A percentile compares a stretch with the other conserved stretches of the same genome.
phyloP scores from a whole-genome alignment of 2,329 filamentous ascomycete species.

The Monosporascus sp. region DNA sequence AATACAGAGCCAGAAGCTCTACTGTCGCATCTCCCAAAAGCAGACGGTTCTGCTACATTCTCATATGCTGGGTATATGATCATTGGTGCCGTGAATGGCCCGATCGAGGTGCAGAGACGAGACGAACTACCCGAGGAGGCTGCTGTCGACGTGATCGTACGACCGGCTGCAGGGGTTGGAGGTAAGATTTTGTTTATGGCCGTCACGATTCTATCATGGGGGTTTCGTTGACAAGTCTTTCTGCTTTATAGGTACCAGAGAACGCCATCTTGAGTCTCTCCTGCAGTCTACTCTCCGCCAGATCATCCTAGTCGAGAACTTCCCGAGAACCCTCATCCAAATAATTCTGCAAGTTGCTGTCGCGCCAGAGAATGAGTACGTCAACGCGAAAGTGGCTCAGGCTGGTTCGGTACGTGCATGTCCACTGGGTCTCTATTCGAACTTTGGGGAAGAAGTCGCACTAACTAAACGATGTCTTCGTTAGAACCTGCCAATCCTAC shows the following conservation, averaged over 20 bases:
- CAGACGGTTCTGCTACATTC: slow-evolving; percentile 77
- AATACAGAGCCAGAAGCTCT: slow-evolving; percentile 44
- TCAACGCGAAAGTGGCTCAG: slow-evolving; percentile 54
- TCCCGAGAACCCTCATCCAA: slow-evolving; percentile 73
- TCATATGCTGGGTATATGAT: slow-evolving; percentile 72
- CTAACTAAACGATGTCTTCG: slow-evolving; percentile 13
- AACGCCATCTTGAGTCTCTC: slow-evolving; percentile 76
- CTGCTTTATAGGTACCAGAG: slow-evolving; percentile 53
- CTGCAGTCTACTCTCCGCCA: slow-evolving; percentile 67
- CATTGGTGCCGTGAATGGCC: slow-evolving; percentile 83
- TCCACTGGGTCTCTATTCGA: background rate
- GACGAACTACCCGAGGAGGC: slow-evolving; percentile 93
- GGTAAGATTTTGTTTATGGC: slow-evolving; percentile 41
- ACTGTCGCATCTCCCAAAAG: slow-evolving; percentile 57
- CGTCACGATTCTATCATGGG: slow-evolving; percentile 5
- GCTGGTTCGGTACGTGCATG: slow-evolving; percentile 49
- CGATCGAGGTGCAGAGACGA: slow-evolving; percentile 80
- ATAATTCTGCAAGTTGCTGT: slow-evolving; percentile 72
- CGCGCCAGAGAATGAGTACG: slow-evolving; percentile 62
- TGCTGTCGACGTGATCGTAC: slow-evolving; percentile 80
- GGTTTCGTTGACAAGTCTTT: slow-evolving; percentile 13
- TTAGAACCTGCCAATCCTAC: slow-evolving; percentile 73
- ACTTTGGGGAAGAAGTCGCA: slow-evolving; percentile 1
- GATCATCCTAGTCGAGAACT: slow-evolving; percentile 68
- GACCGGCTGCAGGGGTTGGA: slow-evolving; percentile 79